These are phyloP conservation scores for Vitis hybrid DNA, from an alignment of 177 flowering plant genomes.

Conservation along the genomic window DNA sequence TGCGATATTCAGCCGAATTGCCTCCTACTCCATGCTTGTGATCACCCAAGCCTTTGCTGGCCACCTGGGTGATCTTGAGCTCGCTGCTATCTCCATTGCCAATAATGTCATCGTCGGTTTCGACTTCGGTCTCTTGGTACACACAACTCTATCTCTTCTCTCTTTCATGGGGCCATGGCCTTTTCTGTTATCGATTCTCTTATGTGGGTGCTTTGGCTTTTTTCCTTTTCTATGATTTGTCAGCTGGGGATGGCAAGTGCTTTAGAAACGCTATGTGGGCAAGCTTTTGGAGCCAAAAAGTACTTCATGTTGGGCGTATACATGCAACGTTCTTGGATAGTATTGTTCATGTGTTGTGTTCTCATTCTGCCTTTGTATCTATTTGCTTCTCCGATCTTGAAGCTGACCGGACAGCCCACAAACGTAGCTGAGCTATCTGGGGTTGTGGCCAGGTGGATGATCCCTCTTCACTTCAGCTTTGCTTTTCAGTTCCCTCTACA, in stretches of 20 bases:
- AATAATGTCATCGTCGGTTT: slow-evolving; percentile 51
- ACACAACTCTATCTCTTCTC: background rate
- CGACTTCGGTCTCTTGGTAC: slow-evolving; percentile 56
- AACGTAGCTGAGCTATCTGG: slow-evolving; percentile 72
- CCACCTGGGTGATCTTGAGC: slow-evolving; percentile 57
- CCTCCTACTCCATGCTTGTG: slow-evolving; percentile 47
- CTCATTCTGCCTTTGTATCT: slow-evolving; percentile 53
- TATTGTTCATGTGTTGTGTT: slow-evolving; percentile 40
- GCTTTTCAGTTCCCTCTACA: slow-evolving; percentile 68
- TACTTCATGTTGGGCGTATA: slow-evolving; percentile 58
- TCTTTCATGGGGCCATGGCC: too few relatives aligned
- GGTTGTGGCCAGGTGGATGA: slow-evolving; percentile 38
- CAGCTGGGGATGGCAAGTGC: slow-evolving; percentile 72
- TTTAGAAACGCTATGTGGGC: slow-evolving; percentile 61
- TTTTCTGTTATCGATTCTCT: background rate
- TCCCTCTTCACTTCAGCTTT: slow-evolving; percentile 73
- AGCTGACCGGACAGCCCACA: slow-evolving; percentile 52
- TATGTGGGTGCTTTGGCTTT: too few relatives aligned
- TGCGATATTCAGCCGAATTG: slow-evolving; percentile 50
- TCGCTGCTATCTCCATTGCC: slow-evolving; percentile 56
- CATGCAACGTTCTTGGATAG: slow-evolving; percentile 67
- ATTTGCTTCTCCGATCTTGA: slow-evolving; percentile 53
- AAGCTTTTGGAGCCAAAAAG: slow-evolving; percentile 59
- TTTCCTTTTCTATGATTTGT: background rate
- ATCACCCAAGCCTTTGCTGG: slow-evolving; percentile 66